Evolutionary conservation across 257 asterid genomes (phyloP).

Genomic region (Solanum microdontum): DNA sequence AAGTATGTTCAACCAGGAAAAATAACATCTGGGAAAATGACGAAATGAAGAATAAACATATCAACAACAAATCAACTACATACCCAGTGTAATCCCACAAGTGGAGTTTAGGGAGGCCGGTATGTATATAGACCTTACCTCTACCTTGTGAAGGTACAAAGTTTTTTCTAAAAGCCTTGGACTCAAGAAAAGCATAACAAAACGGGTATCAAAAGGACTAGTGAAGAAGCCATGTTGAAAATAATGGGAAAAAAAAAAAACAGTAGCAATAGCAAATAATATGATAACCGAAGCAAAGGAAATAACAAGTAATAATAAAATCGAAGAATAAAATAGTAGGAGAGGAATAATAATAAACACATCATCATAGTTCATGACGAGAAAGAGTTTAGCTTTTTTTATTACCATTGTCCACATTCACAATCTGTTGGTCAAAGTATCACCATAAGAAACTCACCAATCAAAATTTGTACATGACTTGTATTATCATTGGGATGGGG

Average conservation of each 20-base stretch:
- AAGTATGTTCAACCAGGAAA: background rate
- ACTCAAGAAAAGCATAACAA: background rate
- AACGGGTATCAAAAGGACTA: background rate
- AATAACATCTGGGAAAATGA: background rate
- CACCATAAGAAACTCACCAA: background rate
- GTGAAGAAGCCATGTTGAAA: background rate
- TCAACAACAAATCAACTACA: background rate
- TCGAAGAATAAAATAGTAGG: background rate
- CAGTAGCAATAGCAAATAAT: background rate
- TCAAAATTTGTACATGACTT: background rate
- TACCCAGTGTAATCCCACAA: background rate
- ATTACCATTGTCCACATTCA: background rate
- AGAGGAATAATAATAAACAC: background rate
- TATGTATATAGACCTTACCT: background rate
- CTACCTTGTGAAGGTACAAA: background rate
- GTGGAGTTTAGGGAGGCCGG: background rate
- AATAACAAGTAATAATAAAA: background rate
- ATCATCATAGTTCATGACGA: background rate
- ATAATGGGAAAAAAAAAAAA: background rate
- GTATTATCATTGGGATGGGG: background rate
- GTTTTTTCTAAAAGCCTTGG: background rate
- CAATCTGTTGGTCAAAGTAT: background rate
- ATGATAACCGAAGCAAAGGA: background rate
- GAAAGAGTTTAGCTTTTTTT: background rate
- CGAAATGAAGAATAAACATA: background rate